Conservation (phyloP, 768 basidiomycete genomes). For the Mrakia gelida region DNA sequence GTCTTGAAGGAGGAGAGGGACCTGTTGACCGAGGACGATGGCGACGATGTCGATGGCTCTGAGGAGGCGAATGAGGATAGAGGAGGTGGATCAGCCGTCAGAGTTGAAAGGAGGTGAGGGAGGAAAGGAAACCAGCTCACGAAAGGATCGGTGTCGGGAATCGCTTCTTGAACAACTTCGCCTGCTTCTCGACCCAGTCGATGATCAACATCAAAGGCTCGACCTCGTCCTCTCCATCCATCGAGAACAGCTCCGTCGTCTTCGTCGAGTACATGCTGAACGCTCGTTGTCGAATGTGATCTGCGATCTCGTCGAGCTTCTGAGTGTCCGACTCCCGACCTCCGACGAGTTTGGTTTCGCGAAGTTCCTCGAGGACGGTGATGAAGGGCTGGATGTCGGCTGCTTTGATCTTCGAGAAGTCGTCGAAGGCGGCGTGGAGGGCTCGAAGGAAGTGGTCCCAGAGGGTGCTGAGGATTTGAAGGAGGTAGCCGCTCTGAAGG, state of each 20-base stretch:
- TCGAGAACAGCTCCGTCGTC: constrained; percentile 37
- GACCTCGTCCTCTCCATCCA: constrained; percentile 60
- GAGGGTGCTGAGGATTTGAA: constrained; percentile 61
- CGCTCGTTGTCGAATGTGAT: constrained; percentile 52
- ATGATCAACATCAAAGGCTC: constrained; percentile 77
- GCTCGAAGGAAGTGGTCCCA: constrained; percentile 61
- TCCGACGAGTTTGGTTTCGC: constrained; percentile 64
- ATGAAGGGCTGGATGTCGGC: constrained; percentile 64
- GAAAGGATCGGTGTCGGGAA: constrained; percentile 79
- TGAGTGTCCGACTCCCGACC: constrained; percentile 69
- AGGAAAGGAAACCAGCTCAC: constrained; percentile 48
- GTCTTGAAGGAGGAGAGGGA: constrained; percentile 65
- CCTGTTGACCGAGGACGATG: constrained; percentile 52
- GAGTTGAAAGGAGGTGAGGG: neutral
- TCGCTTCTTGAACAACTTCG: constrained; percentile 77
- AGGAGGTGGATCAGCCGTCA: neutral
- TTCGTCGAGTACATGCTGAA: constrained; percentile 33
- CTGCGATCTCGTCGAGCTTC: constrained; percentile 64
- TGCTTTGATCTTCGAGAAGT: constrained; percentile 66
- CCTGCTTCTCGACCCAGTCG: constrained; percentile 79
- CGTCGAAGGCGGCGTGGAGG: constrained; percentile 77
- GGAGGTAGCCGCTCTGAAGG: constrained; percentile 34
- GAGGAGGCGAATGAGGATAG: constrained; percentile 7
- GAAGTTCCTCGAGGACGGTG: constrained; percentile 64
- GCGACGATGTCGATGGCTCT: constrained; percentile 64